Evolutionary conservation across 2,329 filamentous ascomycete genomes (phyloP).

Genomic region (Calcarisporium arbuscula): DNA sequence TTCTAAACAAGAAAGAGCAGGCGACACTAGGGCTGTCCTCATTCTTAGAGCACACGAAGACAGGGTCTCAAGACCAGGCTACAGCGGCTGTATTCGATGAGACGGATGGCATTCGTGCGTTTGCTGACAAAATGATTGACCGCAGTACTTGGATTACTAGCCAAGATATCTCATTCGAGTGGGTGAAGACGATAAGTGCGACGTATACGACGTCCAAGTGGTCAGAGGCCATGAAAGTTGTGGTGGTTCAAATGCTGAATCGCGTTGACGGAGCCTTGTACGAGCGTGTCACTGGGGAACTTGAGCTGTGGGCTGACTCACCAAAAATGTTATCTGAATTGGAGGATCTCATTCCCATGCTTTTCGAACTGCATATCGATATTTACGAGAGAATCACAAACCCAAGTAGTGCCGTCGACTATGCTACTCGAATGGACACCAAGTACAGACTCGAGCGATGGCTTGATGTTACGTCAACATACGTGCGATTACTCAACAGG

Average conservation of each 20-base stretch:
- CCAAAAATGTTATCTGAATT: slow-evolving; percentile 24
- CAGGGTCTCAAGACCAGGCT: slow-evolving; percentile 42
- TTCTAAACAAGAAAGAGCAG: slow-evolving; percentile 48
- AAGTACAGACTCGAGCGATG: slow-evolving; percentile 45
- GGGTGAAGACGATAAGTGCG: slow-evolving; percentile 42
- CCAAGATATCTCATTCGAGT: slow-evolving; percentile 54
- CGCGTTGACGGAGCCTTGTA: slow-evolving; percentile 47
- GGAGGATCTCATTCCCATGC: slow-evolving; percentile 46
- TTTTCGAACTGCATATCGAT: slow-evolving; percentile 57
- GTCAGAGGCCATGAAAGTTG: slow-evolving; percentile 50
- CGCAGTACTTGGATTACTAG: slow-evolving; percentile 42
- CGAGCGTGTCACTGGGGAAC: slow-evolving; percentile 36
- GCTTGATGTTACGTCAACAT: slow-evolving; percentile 42
- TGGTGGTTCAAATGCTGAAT: slow-evolving; percentile 51
- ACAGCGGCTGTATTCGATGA: slow-evolving; percentile 46
- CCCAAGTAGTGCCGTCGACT: slow-evolving; percentile 48
- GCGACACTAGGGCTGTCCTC: slow-evolving; percentile 49
- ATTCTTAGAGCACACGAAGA: slow-evolving; percentile 58
- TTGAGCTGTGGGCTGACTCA: slow-evolving; percentile 23
- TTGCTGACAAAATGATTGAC: slow-evolving; percentile 42
- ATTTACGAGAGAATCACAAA: slow-evolving; percentile 54
- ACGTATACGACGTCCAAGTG: slow-evolving; percentile 51
- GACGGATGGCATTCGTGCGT: slow-evolving; percentile 42
- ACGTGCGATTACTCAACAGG: slow-evolving; percentile 30
- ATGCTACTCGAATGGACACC: slow-evolving; percentile 40